Percentiles rank a stretch among this genome's conserved stretches.
Evolutionary conservation across 257 asterid genomes (phyloP).

Genomic region (Nicotiana paniculata): DNA sequence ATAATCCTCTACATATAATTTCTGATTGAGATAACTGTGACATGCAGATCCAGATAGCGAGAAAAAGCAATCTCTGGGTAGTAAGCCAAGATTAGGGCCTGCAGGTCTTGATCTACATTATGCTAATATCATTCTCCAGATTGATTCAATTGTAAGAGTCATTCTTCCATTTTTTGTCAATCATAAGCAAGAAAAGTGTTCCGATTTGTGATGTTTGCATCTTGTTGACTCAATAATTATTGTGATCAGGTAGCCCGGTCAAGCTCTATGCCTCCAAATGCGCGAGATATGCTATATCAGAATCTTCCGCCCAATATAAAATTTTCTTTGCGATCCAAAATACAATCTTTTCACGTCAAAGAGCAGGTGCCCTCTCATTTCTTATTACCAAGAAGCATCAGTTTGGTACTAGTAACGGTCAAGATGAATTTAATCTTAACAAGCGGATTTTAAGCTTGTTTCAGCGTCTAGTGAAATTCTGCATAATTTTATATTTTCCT

Average conservation of each 20-base stretch:
- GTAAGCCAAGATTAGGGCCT: conserved; percentile 55
- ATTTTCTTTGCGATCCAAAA: conserved; percentile 49
- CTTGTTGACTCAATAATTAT: conserved; percentile 7
- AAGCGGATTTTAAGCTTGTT: background rate
- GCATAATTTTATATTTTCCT: background rate
- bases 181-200: background rate
- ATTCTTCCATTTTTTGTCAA: background rate
- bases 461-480: background rate
- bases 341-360: conserved; percentile 47
- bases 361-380: conserved; percentile 45
- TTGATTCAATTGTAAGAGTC: conserved; percentile 64
- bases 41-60: conserved; percentile 28
- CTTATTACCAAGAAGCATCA: background rate
- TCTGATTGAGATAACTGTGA: background rate
- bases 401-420: background rate
- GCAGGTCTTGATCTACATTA: conserved; percentile 73
- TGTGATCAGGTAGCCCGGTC: conserved; percentile 59
- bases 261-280: conserved; percentile 37
- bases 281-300: conserved; percentile 54
- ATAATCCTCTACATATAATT: background rate
- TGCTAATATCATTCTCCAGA: conserved; percentile 72
- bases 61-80: conserved; percentile 20
- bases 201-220: background rate
- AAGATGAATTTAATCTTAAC: background rate
- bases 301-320: conserved; percentile 62